Percentiles rank a stretch among this genome's conserved stretches.
Evolutionary conservation across 164 flowering plant genomes (phyloP).

Genomic region (Chimonanthus praecox): DNA sequence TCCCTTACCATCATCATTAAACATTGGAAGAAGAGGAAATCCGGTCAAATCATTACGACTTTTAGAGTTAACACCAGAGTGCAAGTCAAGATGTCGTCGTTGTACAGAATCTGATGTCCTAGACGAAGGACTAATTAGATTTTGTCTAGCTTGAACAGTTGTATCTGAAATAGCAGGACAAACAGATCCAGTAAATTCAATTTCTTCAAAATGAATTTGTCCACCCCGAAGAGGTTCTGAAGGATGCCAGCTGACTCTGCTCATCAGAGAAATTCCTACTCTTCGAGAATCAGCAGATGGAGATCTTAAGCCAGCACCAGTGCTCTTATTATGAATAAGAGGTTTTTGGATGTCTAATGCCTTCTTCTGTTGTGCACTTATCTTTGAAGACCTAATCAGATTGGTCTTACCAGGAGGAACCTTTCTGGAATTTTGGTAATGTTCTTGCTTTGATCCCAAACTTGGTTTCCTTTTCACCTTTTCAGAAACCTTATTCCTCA

Average conservation of each 20-base stretch:
- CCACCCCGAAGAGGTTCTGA: slow-evolving; percentile 17
- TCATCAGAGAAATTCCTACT: background rate
- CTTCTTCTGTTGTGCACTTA: slow-evolving; percentile 14
- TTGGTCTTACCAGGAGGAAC: slow-evolving; percentile 19
- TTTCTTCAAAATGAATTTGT: slow-evolving; percentile 15
- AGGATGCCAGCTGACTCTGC: slow-evolving; percentile 12
- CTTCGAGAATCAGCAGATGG: background rate
- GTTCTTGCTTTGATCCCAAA: slow-evolving; percentile 24
- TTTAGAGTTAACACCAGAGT: background rate
- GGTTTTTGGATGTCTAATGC: slow-evolving; percentile 10
- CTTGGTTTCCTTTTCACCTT: slow-evolving; percentile 24
- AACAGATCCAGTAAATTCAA: slow-evolving; percentile 8
- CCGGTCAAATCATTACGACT: slow-evolving; percentile 5
- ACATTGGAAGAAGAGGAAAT: slow-evolving; percentile 14
- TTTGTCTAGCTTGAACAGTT: slow-evolving; percentile 9
- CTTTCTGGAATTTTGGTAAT: slow-evolving; percentile 20
- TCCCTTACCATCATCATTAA: slow-evolving; percentile 5
- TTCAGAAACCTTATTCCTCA: slow-evolving; percentile 20
- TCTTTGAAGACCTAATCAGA: slow-evolving; percentile 18
- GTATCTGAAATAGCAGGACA: slow-evolving; percentile 3
- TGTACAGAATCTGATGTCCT: slow-evolving; percentile 8
- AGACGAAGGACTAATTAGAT: slow-evolving; percentile 9
- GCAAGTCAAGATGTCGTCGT: slow-evolving; percentile 9
- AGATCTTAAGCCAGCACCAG: slow-evolving; percentile 13
- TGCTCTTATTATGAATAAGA: slow-evolving; percentile 11